A percentile compares a stretch with the other conserved stretches of the same genome.
phyloP scores from a whole-genome alignment of 2,329 filamentous ascomycete genomes.

The Anisogramma anomala region DNA sequence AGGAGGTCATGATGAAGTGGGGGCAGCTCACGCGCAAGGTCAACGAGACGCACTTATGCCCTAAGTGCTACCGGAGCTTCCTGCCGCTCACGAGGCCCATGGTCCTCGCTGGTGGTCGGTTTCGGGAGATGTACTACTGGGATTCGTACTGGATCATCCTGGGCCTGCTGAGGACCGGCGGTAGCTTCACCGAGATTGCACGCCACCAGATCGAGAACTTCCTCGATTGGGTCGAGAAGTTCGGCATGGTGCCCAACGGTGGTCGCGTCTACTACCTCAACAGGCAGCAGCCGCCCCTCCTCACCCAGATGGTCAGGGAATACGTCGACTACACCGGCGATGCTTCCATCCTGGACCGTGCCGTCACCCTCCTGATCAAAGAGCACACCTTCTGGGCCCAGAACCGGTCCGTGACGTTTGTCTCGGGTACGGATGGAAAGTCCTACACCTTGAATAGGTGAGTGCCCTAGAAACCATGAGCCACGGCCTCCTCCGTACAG shows the following conservation, averaged over 20 bases:
- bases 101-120: slow-evolving; percentile 60
- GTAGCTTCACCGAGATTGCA: slow-evolving; percentile 50
- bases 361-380: slow-evolving; percentile 49
- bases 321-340: slow-evolving; percentile 57
- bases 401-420: slow-evolving; percentile 47
- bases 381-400: slow-evolving; percentile 52
- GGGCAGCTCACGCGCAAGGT: slow-evolving; percentile 54
- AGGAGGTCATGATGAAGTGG: slow-evolving; percentile 58
- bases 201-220: slow-evolving; percentile 61
- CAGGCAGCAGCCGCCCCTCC: slow-evolving; percentile 53
- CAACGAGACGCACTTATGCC: slow-evolving; percentile 39
- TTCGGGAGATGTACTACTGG: slow-evolving; percentile 62
- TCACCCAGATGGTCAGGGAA: slow-evolving; percentile 53
- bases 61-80: slow-evolving; percentile 51
- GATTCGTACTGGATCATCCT: slow-evolving; percentile 59
- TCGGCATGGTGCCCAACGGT: slow-evolving; percentile 57
- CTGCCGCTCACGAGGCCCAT: slow-evolving; percentile 56
- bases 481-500: background rate
- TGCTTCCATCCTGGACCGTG: slow-evolving; percentile 45
- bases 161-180: slow-evolving; percentile 52
- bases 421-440: slow-evolving; percentile 27
- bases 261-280: slow-evolving; percentile 58
- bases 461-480: slow-evolving; percentile 15
- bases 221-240: slow-evolving; percentile 51
- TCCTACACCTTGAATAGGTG: slow-evolving; percentile 47